Percentiles rank a stretch among this genome's conserved stretches.
phyloP scores from a whole-genome alignment of 306 rosid species.

The Vachellia collinsii region DNA sequence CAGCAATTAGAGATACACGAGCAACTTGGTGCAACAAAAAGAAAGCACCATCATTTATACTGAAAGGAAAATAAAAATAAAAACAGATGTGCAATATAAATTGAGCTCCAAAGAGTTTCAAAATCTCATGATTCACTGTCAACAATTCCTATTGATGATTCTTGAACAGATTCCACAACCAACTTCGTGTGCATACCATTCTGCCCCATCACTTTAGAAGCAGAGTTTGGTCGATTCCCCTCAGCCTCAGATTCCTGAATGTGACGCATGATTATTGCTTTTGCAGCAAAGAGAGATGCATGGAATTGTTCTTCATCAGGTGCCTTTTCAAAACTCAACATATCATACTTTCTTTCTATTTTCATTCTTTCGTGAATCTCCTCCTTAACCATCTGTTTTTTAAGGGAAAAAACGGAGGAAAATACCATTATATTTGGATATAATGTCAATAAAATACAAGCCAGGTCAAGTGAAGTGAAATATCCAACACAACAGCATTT shows the following conservation, averaged over 20 bases:
- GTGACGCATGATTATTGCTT: not conserved
- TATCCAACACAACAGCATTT: not conserved
- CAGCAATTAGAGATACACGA: not conserved
- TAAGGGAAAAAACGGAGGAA: not conserved
- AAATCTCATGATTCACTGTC: not conserved
- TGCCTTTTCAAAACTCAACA: not conserved
- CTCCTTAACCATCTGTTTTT: conserved; percentile 2
- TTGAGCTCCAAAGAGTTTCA: not conserved
- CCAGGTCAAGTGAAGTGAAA: not conserved
- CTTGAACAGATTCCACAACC: not conserved
- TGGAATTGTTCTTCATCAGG: not conserved
- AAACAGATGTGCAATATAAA: not conserved
- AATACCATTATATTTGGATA: not conserved
- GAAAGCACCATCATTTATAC: not conserved
- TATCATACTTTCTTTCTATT: not conserved
- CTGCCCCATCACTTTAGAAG: not conserved
- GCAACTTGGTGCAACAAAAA: not conserved
- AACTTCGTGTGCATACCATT: not conserved
- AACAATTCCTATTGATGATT: not conserved
- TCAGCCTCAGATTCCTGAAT: not conserved
- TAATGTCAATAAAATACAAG: not conserved
- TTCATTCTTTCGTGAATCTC: not conserved
- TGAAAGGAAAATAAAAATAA: not conserved
- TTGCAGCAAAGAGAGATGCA: not conserved
- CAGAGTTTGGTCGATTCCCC: not conserved